phyloP scores from a whole-genome alignment of 176 grass and related monocot genomes.

The barley (Hordeum vulgare) region MorexV3_pseudomolecules_assembly NC_058524.1:48095640-48096139 shows the following conservation, averaged over 20 bases:
- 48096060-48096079: not conserved
- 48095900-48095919: not conserved
- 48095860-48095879: not conserved
- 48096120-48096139: not conserved
- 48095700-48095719: not conserved
- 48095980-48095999: not conserved
- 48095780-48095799: not conserved
- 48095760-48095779: not conserved
- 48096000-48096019: not conserved
- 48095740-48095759: not conserved
- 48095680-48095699: not conserved
- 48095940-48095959: not conserved
- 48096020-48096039: not conserved
- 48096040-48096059: not conserved
- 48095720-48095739: not conserved
- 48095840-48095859: not conserved
- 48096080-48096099: not conserved
- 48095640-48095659: not conserved
- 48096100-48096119: not conserved
- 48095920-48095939: not conserved
- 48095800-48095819: not conserved
- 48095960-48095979: not conserved
- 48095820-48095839: not conserved
- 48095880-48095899: not conserved
- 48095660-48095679: not conserved